Base-by-base conservation (phyloP, 108 stramenopile genomes). In the Discostella stelligeroides region DNA sequence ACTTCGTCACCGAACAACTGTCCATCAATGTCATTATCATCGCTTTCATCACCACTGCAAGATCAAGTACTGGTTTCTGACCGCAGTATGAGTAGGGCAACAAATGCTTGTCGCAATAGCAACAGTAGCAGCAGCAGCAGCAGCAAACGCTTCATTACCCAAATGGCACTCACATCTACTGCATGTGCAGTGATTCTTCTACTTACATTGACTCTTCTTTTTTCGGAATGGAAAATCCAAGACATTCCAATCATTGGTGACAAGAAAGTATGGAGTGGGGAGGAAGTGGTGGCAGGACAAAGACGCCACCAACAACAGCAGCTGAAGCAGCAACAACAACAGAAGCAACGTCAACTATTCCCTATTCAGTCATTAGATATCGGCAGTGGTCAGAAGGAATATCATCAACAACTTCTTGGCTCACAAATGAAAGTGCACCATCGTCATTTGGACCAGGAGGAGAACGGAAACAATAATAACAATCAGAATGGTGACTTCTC, bases 401-500 rank as follows among this genome's bases (percentile, higher is more conserved):
- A 29, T 57, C n/a, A 60, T 20, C 56, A 45, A 7, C 21, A 70
- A 24, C 1, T 45, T 23, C 29, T 9, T 41, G 60, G 39, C n/a
- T 45, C 5, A 1, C 43, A 45, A 17, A 9, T 4, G 43, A 45
- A 45, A n/a, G 7, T 34, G 45, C 34, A 21, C 7, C 29, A 43
- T 25, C 66, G 56, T 41, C 54, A 68, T 29, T 17, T 56, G 27
- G 41, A 69, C 7, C 28, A 61, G 17, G 65, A 28, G 21, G 55
- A 46, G 24, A 43, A 67, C 47, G 66, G 58, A 4, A 54, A 64
- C 38, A n/a, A 54, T 28, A 30, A 57, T 29, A 50, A 61, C 59
- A 63, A 65, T 24, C 54, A 27, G n/a, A 66, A 59, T 18, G 72
- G 55, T 58, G 66, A 73, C 30, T 76, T 64, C 28, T 55, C 75